Base-by-base conservation (phyloP, 1,139 yeast genomes). In the Candida neerlandica region DNA sequence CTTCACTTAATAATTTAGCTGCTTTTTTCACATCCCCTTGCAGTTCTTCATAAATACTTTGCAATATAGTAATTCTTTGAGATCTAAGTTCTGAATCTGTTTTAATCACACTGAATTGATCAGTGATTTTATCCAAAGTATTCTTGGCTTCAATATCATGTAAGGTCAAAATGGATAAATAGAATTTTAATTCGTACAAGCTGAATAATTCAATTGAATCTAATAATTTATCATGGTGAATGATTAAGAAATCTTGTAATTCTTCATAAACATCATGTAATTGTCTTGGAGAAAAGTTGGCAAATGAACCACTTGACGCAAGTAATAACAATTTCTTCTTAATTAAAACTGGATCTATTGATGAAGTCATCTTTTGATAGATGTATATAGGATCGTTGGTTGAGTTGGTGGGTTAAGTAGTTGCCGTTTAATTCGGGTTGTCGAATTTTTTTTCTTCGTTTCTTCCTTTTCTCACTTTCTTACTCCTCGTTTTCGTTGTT, bases 111-210 rank as follows among this genome's bases (percentile, higher is more conserved):
- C 50, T 47, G 63, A 90, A 85, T 60, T 82, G 81, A 61, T 90
- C 97, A 37, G 78, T 66, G 14, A 91, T 65, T 41, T 84, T 71
- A 50, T 85, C 86, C 51, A 89, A 75, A 50, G 82, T 73, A 12
- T 78, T 68, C 58, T 85, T 82, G 14, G 97, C 96, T 56, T 84
- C 90, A 1, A 74, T 69, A 60, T 90, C 96, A 53, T 83, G 78
- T 44, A 81, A 75, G n/a, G 89, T 70, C 53, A 85, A 72, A 39
- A 90, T 66, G 2, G 85, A 71, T 43, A 91, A 72, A 61, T 83
- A 84, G 64, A 89, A 89, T 49, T 87, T 85, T 60, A 89, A 78
- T 63, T 89, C 96, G 54, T 84, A 73, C 34, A 91, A 67, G 14
- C 79, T 74, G 63, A 78, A 85, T 52, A 80, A 73, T 46, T 86